Evolutionary conservation across 2,329 filamentous ascomycete species (phyloP).

Genomic region (Cercospora zeina): DNA sequence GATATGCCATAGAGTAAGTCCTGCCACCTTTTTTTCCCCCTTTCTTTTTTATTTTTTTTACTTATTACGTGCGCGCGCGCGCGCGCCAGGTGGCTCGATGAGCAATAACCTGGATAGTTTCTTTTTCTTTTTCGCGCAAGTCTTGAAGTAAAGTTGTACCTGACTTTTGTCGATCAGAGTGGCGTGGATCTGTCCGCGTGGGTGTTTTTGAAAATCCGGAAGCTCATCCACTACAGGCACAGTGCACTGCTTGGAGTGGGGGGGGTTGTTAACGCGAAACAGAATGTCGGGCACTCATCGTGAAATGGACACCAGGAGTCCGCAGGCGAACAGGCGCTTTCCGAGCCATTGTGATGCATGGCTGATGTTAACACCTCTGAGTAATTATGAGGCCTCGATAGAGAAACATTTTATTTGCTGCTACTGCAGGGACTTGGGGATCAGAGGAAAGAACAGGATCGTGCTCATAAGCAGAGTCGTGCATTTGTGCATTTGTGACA

Average conservation of each 20-base stretch:
- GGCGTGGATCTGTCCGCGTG: constrained; percentile 49
- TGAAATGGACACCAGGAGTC: neutral
- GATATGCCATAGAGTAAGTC: constrained; percentile 24
- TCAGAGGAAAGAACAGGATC: neutral
- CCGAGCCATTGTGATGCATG: neutral
- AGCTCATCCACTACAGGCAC: constrained; percentile 45
- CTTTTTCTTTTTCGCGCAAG: constrained; percentile 74
- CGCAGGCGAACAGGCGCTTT: neutral
- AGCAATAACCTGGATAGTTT: constrained; percentile 29
- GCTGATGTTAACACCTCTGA: neutral
- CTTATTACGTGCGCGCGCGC: too few relatives aligned
- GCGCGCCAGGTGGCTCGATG: constrained; percentile 22
- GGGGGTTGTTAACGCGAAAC: neutral
- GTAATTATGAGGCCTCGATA: neutral
- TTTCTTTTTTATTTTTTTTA: too few relatives aligned
- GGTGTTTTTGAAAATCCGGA: constrained; percentile 53
- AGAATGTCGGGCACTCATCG: neutral
- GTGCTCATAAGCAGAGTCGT: constrained; percentile 3
- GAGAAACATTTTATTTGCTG: neutral
- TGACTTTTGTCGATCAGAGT: constrained; percentile 47
- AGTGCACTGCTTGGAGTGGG: constrained; percentile 10
- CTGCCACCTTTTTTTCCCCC: too few relatives aligned
- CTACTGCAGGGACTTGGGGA: neutral
- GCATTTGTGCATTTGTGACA: constrained; percentile 8
- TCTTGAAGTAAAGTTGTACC: constrained; percentile 66